phyloP scores from a whole-genome alignment of 2,329 filamentous ascomycete species.

The Capronia coronata region DNA sequence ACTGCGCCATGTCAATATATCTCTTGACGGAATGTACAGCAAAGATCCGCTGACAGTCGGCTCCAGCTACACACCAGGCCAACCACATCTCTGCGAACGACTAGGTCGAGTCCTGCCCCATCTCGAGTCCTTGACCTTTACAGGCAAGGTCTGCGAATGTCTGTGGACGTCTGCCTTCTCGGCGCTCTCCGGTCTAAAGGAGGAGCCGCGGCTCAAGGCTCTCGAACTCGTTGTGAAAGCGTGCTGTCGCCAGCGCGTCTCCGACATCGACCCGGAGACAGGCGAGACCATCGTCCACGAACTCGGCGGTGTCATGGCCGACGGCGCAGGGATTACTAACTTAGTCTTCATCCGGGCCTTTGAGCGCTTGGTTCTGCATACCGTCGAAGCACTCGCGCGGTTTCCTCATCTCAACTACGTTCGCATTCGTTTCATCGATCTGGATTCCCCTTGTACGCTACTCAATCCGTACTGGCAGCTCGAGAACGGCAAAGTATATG shows the following conservation, averaged over 20 bases:
- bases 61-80: conserved; percentile 37
- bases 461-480: conserved; percentile 68
- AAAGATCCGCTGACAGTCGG: conserved; percentile 44
- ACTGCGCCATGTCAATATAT: conserved; percentile 60
- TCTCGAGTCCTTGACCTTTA: conserved; percentile 64
- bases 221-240: conserved; percentile 69
- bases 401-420: conserved; percentile 58
- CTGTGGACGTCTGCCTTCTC: conserved; percentile 58
- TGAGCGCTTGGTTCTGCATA: conserved; percentile 60
- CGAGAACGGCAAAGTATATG: conserved; percentile 54
- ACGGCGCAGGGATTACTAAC: conserved; percentile 65
- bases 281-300: conserved; percentile 23
- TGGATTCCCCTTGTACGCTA: conserved; percentile 64
- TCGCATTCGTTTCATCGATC: conserved; percentile 67
- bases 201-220: conserved; percentile 48
- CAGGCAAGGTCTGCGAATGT: conserved; percentile 62
- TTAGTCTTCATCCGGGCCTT: conserved; percentile 66
- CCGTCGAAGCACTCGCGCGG: conserved; percentile 51
- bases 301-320: conserved; percentile 43
- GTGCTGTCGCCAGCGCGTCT: conserved; percentile 51
- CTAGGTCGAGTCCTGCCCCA: conserved; percentile 56
- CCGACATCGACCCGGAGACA: conserved; percentile 22
- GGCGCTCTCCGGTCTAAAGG: conserved; percentile 44
- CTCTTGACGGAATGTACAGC: conserved; percentile 64
- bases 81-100: conserved; percentile 58